phyloP scores from a whole-genome alignment of 2,329 filamentous ascomycete species.

The Lasiodiplodia theobromae region DNA sequence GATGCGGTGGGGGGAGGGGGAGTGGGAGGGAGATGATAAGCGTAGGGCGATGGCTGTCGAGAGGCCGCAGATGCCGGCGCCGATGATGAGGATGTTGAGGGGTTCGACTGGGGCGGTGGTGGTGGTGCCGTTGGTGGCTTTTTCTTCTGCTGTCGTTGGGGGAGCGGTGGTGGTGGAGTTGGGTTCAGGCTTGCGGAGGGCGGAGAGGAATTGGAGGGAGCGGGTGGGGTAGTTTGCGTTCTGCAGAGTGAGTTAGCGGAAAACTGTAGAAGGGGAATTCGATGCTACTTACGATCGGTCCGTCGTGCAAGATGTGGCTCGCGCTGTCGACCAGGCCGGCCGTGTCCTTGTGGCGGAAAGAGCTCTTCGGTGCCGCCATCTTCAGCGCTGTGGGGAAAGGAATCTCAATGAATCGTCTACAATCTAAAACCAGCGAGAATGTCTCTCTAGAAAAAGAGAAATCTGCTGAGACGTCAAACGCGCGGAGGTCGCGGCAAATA shows the following conservation, averaged over 20 bases:
- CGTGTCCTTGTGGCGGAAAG: conserved; percentile 1
- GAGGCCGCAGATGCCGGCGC: conserved; percentile 35
- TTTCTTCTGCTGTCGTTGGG: conserved; percentile 25
- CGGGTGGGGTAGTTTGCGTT: conserved; percentile 36
- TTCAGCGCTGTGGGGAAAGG: neutral
- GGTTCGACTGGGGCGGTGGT: neutral
- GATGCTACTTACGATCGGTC: neutral
- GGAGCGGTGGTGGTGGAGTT: neutral
- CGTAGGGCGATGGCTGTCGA: conserved; percentile 31
- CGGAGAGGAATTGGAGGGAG: conserved; percentile 33
- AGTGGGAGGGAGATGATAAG: neutral
- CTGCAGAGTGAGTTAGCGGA: conserved; percentile 9
- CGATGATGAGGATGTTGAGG: conserved; percentile 32
- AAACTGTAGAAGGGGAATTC: no score
- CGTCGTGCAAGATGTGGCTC: conserved; percentile 12
- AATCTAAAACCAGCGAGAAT: no score
- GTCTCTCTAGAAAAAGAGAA: no score
- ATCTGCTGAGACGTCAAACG: no score
- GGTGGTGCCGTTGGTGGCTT: neutral
- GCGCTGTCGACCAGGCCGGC: conserved; percentile 20
- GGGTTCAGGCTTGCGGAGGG: neutral
- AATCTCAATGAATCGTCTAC: no score
- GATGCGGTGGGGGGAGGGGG: conserved; percentile 36
- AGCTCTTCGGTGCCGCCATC: conserved; percentile 14
- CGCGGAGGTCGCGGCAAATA: no score